A percentile compares a stretch with the other conserved stretches of the same genome.
These are phyloP conservation scores for Tuber aestivum DNA, from an alignment of 495 filamentous ascomycete species.

Conservation along the genomic window DNA sequence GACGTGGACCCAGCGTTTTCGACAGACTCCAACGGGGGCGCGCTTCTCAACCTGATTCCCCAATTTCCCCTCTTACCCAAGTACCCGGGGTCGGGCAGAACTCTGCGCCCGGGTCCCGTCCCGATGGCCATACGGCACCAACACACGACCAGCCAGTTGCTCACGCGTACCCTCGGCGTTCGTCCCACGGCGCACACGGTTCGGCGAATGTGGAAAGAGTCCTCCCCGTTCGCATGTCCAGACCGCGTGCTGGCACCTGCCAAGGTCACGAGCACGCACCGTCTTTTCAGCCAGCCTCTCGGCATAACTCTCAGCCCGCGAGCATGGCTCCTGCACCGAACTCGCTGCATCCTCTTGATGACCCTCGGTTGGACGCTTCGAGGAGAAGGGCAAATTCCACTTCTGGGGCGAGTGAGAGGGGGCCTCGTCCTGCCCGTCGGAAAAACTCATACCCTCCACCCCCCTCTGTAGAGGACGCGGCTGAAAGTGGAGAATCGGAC, in stretches of 20 bases:
- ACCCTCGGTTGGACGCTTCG: not conserved
- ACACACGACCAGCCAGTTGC: not conserved
- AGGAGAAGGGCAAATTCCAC: not conserved
- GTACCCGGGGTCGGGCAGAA: not conserved
- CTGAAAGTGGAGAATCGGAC: conserved; percentile 1
- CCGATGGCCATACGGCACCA: not conserved
- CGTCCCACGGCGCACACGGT: not conserved
- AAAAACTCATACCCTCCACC: not conserved
- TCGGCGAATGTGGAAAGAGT: not conserved
- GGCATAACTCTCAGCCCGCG: not conserved
- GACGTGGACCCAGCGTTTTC: not conserved
- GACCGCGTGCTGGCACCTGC: not conserved
- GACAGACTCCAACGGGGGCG: not conserved
- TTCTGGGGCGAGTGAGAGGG: not conserved
- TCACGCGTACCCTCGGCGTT: not conserved
- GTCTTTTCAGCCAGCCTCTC: not conserved
- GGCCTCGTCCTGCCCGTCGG: not conserved
- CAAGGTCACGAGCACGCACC: not conserved
- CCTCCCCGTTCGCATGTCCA: not conserved
- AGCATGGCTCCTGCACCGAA: not conserved
- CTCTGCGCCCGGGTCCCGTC: not conserved
- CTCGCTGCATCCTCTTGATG: not conserved
- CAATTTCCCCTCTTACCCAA: not conserved
- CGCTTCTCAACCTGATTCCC: not conserved
- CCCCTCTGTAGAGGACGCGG: not conserved